Evolutionary conservation across 148 eudicot species (phyloP).

Genomic region (Nepenthes mirabilis): DNA sequence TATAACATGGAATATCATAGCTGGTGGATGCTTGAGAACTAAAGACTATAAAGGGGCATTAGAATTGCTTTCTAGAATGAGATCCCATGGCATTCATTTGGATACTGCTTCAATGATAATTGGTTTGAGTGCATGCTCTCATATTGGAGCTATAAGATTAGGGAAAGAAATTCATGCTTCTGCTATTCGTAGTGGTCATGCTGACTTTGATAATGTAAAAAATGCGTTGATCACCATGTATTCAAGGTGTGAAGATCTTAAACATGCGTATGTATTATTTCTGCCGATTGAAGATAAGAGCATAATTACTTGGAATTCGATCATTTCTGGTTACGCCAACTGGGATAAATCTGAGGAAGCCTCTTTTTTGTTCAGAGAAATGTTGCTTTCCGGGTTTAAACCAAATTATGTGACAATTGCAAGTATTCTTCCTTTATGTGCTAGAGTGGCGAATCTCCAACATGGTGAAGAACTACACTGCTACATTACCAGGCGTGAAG

Average conservation of each 20-base stretch:
- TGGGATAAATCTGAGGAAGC: constrained; percentile 56
- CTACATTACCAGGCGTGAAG: constrained; percentile 45
- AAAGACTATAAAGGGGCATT: constrained; percentile 45
- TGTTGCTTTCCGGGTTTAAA: constrained; percentile 42
- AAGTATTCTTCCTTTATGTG: constrained; percentile 63
- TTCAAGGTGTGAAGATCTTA: constrained; percentile 56
- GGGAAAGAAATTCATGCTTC: constrained; percentile 74
- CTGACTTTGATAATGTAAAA: constrained; percentile 38
- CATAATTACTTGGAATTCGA: constrained; percentile 67
- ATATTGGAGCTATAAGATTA: constrained; percentile 21
- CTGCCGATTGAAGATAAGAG: constrained; percentile 33
- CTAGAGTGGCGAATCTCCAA: constrained; percentile 54
- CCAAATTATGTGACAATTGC: constrained; percentile 76
- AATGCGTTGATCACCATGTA: constrained; percentile 78
- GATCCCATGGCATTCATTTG: constrained; percentile 21
- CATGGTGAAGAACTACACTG: constrained; percentile 75
- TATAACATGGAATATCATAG: constrained; percentile 70
- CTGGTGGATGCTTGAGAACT: constrained; percentile 59
- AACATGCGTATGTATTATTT: constrained; percentile 50
- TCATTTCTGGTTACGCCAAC: constrained; percentile 63
- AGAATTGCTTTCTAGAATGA: constrained; percentile 42
- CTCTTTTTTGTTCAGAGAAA: constrained; percentile 57
- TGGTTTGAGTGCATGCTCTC: constrained; percentile 77
- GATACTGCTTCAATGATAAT: constrained; percentile 60
- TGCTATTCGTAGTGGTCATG: constrained; percentile 36